These are phyloP conservation scores for Fusarium sacchari DNA, from an alignment of 2,329 filamentous ascomycete species.

Conservation along the genomic window DNA sequence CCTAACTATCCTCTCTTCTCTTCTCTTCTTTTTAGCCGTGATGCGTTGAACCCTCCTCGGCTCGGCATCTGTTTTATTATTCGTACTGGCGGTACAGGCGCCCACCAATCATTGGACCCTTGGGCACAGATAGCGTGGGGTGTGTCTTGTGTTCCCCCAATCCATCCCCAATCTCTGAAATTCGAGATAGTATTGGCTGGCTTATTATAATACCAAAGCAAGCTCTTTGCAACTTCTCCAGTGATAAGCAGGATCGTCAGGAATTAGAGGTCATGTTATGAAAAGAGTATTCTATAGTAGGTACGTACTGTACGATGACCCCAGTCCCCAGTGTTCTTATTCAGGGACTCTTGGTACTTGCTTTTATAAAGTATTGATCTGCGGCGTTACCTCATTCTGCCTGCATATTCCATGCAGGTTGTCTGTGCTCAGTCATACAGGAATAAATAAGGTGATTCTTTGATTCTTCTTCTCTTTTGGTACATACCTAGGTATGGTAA, in stretches of 20 bases:
- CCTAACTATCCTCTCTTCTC: not conserved
- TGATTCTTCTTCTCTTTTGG: not conserved
- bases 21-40: conserved; percentile 8
- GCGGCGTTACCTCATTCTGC: conserved; percentile 22
- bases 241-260: conserved; percentile 15
- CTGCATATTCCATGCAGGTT: conserved; percentile 17
- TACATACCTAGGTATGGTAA: no score
- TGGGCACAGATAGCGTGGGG: conserved; percentile 2
- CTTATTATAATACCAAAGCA: not conserved
- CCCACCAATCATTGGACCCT: conserved; percentile 20
- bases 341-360: not conserved
- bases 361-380: conserved; percentile 4
- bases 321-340: conserved; percentile 2
- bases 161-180: not conserved
- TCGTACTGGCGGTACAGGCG: conserved; percentile 33
- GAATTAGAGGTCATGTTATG: conserved; percentile 17
- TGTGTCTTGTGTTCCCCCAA: not conserved
- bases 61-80: conserved; percentile 6
- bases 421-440: not conserved
- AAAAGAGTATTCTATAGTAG: not conserved
- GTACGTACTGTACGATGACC: no score
- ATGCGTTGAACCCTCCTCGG: conserved; percentile 3
- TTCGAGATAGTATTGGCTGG: not conserved
- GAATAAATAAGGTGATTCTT: not conserved
- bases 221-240: not conserved